These are phyloP conservation scores for Metschnikowia koreensis DNA, from an alignment of 805 yeast genomes.

Conservation along the genomic window DNA sequence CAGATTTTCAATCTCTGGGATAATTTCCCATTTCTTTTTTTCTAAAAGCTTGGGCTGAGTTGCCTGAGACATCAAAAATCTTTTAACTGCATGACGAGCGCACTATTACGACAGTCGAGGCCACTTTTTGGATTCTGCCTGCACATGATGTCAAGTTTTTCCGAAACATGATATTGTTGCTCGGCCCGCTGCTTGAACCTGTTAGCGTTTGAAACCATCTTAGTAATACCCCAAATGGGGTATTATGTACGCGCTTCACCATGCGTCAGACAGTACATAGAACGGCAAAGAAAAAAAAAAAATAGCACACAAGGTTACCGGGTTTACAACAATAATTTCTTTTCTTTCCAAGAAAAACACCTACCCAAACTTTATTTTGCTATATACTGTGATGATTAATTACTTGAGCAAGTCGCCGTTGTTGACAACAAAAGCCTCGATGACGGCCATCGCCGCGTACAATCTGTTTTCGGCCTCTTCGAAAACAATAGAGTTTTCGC, in stretches of 20 bases:
- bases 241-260: background rate
- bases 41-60: background rate
- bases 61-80: background rate
- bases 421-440: conserved; percentile 85
- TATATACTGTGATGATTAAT: background rate
- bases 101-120: background rate
- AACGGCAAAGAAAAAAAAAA: background rate
- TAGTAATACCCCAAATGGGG: background rate
- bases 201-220: background rate
- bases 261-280: background rate
- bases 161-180: background rate
- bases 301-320: background rate
- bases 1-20: too few species aligned
- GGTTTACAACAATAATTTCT: background rate
- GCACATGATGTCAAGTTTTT: background rate
- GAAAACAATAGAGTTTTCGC: conserved; percentile 77
- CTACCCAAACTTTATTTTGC: background rate
- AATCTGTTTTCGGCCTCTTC: conserved; percentile 95
- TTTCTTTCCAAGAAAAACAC: background rate
- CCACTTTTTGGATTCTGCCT: background rate
- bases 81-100: background rate
- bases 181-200: background rate
- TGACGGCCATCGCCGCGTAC: conserved; percentile 92
- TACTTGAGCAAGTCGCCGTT: conserved; percentile 18
- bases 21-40: too few species aligned